Base-by-base conservation (phyloP, 345 rosid species). In the Melaleuca quinquenervia region DNA sequence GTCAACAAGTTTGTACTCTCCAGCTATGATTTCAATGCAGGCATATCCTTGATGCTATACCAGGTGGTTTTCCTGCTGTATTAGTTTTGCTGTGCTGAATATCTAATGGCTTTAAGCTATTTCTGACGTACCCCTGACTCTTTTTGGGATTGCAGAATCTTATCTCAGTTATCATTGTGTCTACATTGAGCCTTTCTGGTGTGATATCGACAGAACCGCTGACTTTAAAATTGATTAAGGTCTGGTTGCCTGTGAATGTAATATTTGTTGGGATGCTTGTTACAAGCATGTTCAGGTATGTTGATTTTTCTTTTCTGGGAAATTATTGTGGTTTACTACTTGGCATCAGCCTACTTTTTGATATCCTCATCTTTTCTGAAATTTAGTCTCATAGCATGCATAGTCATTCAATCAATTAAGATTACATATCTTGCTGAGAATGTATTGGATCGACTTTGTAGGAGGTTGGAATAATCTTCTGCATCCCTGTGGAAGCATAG, bases 261-360 rank as follows among this genome's bases (percentile, higher is more conserved):
- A 94, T 97, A 86, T 97, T 97, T 89, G 99, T 97, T 78, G 98
- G 99, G 83, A 97, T 97, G 99, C 99, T 97, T 54, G 75, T 97
- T 87, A 96, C 99, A 82, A 97, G 99, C 92, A 95, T 97, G 99
- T 97, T 96, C 90, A 97, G 99, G 99, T 97, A 94, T 75, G 92
- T 87, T 58, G 50, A 64, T 26, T 82, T 51, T 84, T 82, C 58
- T 52, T 51, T 21, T 48, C 44, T 11, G 1, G 56, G 51, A 82
- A 53, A 80, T 41, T 50, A 70, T 8, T 32, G 24, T 36, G 48
- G 18, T 36, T 70, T 24, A 18, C 80, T 70, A 20, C 80, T 36
- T 70, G 80, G 80, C 80, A 70, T 9, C 3, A 24, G 48, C 80
- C 13, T 70, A 4, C 44, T 18, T 27, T 15, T 36, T 18, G 3